A percentile compares a stretch with the other conserved stretches of the same genome.
These are phyloP conservation scores for Tulasnella calospora DNA, from an alignment of 768 basidiomycete species.

Conservation along the genomic window DNA sequence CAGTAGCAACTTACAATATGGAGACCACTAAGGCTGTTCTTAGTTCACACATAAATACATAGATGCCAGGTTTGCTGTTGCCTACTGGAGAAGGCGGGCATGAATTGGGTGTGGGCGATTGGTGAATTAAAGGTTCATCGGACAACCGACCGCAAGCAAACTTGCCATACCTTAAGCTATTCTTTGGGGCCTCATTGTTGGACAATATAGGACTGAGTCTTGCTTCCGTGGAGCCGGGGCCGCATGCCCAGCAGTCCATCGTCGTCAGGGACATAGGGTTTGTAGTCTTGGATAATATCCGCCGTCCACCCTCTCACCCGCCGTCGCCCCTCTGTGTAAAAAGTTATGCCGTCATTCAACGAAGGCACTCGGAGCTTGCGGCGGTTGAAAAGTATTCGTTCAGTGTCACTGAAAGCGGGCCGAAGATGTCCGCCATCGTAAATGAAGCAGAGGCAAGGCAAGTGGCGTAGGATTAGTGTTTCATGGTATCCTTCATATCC, in stretches of 20 bases:
- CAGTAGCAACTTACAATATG: too few relatives aligned
- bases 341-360: neutral
- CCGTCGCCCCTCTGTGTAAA: neutral
- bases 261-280: neutral
- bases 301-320: neutral
- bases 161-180: neutral
- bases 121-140: neutral
- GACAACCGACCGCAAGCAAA: neutral
- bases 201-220: neutral
- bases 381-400: neutral
- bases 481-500: neutral
- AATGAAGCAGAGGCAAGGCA: neutral
- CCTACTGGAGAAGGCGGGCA: neutral
- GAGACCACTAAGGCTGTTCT: neutral
- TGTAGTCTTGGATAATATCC: neutral
- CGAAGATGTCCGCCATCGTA: neutral
- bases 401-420: neutral
- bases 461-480: neutral
- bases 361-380: neutral
- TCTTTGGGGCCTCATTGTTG: neutral
- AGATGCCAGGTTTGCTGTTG: neutral
- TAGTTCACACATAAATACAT: neutral
- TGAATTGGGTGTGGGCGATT: neutral
- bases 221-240: neutral
- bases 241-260: neutral